Conservation (phyloP, 164 flowering plant species). For the Litsea cubeba region DNA sequence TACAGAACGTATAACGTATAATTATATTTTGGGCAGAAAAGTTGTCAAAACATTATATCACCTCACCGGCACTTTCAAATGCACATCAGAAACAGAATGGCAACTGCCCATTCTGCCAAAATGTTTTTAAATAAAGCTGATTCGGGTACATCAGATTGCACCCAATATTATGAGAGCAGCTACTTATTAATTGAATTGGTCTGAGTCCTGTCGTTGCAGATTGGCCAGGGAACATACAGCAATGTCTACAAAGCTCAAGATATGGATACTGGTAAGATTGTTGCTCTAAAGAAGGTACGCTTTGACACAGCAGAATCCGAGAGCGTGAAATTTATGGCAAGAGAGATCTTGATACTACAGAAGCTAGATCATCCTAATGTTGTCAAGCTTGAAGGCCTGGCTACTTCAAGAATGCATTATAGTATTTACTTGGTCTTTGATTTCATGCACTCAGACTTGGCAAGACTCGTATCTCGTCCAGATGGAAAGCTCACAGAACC, state of each 20-base stretch:
- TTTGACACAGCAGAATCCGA: constrained; percentile 61
- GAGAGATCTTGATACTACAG: constrained; percentile 58
- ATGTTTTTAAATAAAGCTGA: too few relatives aligned
- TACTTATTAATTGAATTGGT: not conserved
- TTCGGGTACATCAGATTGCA: too few relatives aligned
- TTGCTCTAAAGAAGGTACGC: constrained; percentile 71
- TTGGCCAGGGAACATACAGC: constrained; percentile 76
- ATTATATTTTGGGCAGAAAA: too few relatives aligned
- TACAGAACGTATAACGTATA: too few relatives aligned
- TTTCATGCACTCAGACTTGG: constrained; percentile 51
- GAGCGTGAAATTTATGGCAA: constrained; percentile 68
- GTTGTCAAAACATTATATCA: too few relatives aligned
- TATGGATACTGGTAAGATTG: constrained; percentile 49
- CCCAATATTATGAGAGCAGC: too few relatives aligned
- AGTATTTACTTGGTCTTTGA: constrained; percentile 70
- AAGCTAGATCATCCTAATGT: constrained; percentile 67
- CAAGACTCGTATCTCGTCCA: constrained; percentile 40
- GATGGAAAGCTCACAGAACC: constrained; percentile 47
- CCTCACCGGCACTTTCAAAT: too few relatives aligned
- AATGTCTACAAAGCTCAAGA: constrained; percentile 71
- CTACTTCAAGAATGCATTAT: constrained; percentile 69
- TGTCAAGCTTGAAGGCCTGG: constrained; percentile 64
- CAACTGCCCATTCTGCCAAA: too few relatives aligned
- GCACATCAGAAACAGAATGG: too few relatives aligned
- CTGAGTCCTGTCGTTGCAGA: constrained; percentile 28